Evolutionary conservation across 257 asterid species (phyloP), one percentile per base, ranked within the genome.

Genomic region (Forsythia suspensa): DNA sequence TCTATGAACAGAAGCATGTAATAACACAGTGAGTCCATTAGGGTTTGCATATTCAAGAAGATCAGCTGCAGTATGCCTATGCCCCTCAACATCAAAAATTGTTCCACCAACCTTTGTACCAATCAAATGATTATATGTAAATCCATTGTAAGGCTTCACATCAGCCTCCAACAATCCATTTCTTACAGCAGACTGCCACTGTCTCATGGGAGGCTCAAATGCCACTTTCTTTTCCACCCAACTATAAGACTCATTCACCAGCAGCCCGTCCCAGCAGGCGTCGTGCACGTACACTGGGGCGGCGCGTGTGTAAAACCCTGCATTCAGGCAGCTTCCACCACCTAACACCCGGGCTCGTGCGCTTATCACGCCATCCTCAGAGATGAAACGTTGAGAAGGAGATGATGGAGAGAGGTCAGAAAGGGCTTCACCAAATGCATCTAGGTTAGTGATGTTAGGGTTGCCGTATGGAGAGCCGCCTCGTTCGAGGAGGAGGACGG

Each of bases 171-270:
- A 34, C 80, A 93, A 63, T 6, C 97, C 95, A 52, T 85, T 85
- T 78, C 87, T 90, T 55, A 93, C 95, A 41, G 97, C 97, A 38
- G 95, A 72, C 40, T 91, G 97, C 97, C 97, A 93, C 88, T 81
- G 83, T 80, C 34, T 77, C 66, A 92, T 79, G 34, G 89, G 84
- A 44, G 97, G 95, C 80, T 80, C 46, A 40, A 92, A 92, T 21
- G 95, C 97, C 85, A 92, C 92, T 76, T 85, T 82, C 55, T 81
- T 70, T 75, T 93, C 97, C 83, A 93, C 97, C 97, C 97, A 93
- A 42, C 44, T 12, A 75, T 88, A 93, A 40, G 97, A 91, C 70
- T 85, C 92, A 11, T 89, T 90, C 73, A 88, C 97, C 40, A 83
- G 72, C 41, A 71, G 21, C 0, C 85, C 84, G 15, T 93, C 92